Percentiles rank a stretch among this genome's conserved stretches.
These are phyloP conservation scores for Coemansia furcata DNA, from an alignment of 192 early-diverging fungal genomes.

Conservation along the genomic window DNA sequence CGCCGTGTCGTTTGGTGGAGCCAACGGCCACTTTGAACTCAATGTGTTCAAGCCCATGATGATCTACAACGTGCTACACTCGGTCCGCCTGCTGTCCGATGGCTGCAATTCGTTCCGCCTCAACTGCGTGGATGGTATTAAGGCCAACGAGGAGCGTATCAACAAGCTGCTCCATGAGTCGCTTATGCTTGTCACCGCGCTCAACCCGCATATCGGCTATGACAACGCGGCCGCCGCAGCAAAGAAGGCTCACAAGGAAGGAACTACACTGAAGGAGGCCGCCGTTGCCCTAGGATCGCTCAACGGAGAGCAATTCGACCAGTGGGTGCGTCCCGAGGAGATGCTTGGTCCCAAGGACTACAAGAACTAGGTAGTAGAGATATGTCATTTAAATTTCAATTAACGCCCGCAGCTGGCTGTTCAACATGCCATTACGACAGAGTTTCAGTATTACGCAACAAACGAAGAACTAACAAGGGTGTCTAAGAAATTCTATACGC, in stretches of 20 bases:
- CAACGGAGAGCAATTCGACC: conserved; percentile 88
- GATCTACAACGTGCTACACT: conserved; percentile 97
- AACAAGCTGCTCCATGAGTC: conserved; percentile 83
- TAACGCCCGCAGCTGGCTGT: too few relatives aligned
- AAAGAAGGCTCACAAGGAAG: conserved; percentile 96
- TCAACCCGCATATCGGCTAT: conserved; percentile 97
- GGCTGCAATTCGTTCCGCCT: conserved; percentile 89
- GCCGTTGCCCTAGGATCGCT: conserved; percentile 83
- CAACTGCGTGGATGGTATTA: conserved; percentile 94
- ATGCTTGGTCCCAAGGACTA: conserved; percentile 73
- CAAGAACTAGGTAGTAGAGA: conserved; percentile 26
- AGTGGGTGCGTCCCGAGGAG: conserved; percentile 92
- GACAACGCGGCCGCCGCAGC: conserved; percentile 91
- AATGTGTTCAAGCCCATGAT: conserved; percentile 99
- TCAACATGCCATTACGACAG: not conserved
- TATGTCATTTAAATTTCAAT: not conserved
- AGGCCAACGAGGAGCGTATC: conserved; percentile 92
- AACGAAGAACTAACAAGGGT: not conserved
- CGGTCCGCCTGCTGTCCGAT: conserved; percentile 83
- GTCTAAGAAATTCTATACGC: not conserved
- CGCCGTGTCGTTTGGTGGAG: conserved; percentile 85
- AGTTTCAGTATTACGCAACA: not conserved
- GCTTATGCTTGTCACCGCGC: conserved; percentile 97
- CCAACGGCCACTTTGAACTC: conserved; percentile 98
- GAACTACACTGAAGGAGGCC: conserved; percentile 86